Evolutionary conservation across 225 moss, liverwort and hornwort genomes (phyloP), one percentile per base, ranked within the genome.

Genomic region (Ulota crispa): DNA sequence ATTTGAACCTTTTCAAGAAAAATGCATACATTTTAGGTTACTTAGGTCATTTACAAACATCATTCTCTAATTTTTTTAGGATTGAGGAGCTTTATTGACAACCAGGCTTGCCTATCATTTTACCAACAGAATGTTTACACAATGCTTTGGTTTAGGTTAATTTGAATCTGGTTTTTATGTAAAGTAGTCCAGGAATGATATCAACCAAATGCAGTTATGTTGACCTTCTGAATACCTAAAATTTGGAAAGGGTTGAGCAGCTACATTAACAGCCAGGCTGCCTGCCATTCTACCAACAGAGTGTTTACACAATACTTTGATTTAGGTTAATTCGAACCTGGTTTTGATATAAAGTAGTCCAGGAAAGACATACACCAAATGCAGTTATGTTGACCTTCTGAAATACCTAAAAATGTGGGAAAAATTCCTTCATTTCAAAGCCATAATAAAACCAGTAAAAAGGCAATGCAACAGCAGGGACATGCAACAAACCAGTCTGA

Each of bases 401-500:
- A 81, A 45, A 76, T 0, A 21, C 62, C 26, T 81, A 39, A 54
- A 54, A 30, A 5, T 37, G 41, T 4, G 50, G 16, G 21, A 76
- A 41, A 50, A 42, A 8, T 60, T 24, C 31, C 62, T 55, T 45
- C 64, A 56, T 30, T 21, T 31, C 11, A 16, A 30, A 54, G 47
- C 65, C n/a, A 50, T 14, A 21, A 50, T 14, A 21, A 31, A 78
- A 24, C 2, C 52, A 77, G 53, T n/a, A 0, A 8, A 63, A 9
- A 61, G 21, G 12, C 6, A 21, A 28, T 2, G 9, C 9, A 39
- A 1, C 3, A 54, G 21, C 28, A 70, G 18, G 56, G 26, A 18
- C 16, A 12, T 56, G 43, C 21, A 52, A 71, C 77, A 15, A 66
- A 91, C 91, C 91, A 30, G 87, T 87, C 79, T 83, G 75, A 70